A percentile compares a stretch with the other conserved stretches of the same genome.
phyloP scores from a whole-genome alignment of 1,284 basidiomycete species.

The Hemileia vastatrix region DNA sequence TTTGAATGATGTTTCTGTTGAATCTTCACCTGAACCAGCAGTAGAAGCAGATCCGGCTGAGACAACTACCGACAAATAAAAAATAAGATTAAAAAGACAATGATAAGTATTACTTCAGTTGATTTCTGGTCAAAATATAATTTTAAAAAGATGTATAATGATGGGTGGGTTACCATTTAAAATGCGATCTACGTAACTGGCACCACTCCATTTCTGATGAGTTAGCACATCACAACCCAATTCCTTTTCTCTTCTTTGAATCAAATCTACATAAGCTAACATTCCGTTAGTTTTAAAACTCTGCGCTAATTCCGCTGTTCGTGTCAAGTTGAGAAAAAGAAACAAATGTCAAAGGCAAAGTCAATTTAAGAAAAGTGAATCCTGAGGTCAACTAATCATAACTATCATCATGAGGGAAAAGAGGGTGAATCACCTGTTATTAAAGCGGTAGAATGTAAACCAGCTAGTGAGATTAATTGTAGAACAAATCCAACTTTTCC shows the following conservation, averaged over 20 bases:
- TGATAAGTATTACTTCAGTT: not conserved
- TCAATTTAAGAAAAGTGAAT: constrained; percentile 29
- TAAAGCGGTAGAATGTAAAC: constrained; percentile 73
- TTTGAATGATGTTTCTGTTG: constrained; percentile 57
- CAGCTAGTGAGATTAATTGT: constrained; percentile 75
- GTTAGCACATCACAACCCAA: constrained; percentile 85
- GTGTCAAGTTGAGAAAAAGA: not conserved
- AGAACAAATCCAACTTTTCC: constrained; percentile 79
- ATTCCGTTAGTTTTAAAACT: constrained; percentile 70
- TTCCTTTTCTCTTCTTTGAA: constrained; percentile 78
- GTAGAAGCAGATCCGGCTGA: constrained; percentile 50
- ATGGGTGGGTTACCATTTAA: constrained; percentile 35
- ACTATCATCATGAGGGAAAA: too few species aligned
- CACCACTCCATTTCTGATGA: constrained; percentile 85
- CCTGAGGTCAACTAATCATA: too few species aligned
- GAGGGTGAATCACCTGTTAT: constrained; percentile 55
- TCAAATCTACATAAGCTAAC: constrained; percentile 72
- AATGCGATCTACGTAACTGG: constrained; percentile 67
- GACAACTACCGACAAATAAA: constrained; percentile 45
- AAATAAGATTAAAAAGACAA: not conserved
- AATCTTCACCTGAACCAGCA: constrained; percentile 67
- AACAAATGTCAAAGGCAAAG: not conserved
- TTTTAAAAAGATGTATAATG: too few species aligned
- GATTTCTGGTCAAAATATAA: not conserved
- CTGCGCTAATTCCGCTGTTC: constrained; percentile 49